Evolutionary conservation across 306 rosid genomes (phyloP), one percentile per base, ranked within the genome.

Genomic region (Prinsepia uniflora): DNA sequence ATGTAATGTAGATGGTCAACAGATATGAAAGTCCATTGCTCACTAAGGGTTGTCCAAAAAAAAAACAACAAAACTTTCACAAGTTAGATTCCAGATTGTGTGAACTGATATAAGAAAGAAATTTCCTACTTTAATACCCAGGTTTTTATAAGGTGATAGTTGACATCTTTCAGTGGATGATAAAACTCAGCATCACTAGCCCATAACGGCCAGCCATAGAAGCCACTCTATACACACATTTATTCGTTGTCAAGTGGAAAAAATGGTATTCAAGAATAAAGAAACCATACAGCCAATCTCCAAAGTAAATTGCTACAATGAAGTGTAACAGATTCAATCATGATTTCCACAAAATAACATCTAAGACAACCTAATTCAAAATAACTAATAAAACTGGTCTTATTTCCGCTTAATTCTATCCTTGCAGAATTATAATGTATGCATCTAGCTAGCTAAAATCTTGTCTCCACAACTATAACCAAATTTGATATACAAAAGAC

Each of bases 1-100:
- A 93, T 19, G 98, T 93, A 74, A 93, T 81, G 53, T 93, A 93
- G 65, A 93, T 78, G 39, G 97, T 93, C 98, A 97, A 93, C 82
- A 89, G 63, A 78, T 88, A 93, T 9, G 98, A 83, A 72, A 93
- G 90, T 14, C 96, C 91, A 80, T 93, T 93, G 97, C 92, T 90
- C 69, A 90, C 94, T 48, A 93, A 59, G 47, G 98, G 86, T 97
- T 93, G 97, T 73, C 46, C 79, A 81, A 79, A 77, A 55, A 55
- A 71, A 71, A 63, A 57, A 78, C 56, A 78, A 8, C 49, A 72
- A 43, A 22, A 34, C 10, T 52, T 20, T 56, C 17, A 45, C 12
- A 67, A 76, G 75, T 70, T 34, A n/a, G 76, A 40, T 24, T 42
- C 56, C 46, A 55, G 17, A 39, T 46, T 18, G 18, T 68, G 60